These are phyloP conservation scores for Bipolaris cookei DNA, from an alignment of 2,329 filamentous ascomycete species.

Conservation along the genomic window DNA sequence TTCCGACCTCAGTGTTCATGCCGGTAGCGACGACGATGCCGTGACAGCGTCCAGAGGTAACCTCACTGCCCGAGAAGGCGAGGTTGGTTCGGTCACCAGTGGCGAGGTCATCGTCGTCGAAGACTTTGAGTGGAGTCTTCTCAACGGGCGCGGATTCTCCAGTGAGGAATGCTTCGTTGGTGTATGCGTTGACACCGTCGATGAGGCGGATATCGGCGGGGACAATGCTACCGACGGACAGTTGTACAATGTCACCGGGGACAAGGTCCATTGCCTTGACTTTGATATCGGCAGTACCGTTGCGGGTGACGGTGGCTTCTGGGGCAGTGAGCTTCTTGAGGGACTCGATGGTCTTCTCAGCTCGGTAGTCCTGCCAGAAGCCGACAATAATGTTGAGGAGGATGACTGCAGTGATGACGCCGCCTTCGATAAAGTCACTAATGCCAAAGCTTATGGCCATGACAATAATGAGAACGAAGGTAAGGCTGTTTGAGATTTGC, in stretches of 20 bases:
- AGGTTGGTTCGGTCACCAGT: slow-evolving; percentile 72
- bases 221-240: slow-evolving; percentile 64
- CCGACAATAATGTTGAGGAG: slow-evolving; percentile 71
- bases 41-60: slow-evolving; percentile 72
- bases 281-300: slow-evolving; percentile 43
- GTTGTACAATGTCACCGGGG: slow-evolving; percentile 49
- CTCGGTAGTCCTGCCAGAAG: slow-evolving; percentile 58
- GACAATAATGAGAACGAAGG: slow-evolving; percentile 73
- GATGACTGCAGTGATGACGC: slow-evolving; percentile 69
- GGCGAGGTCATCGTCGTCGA: slow-evolving; percentile 60
- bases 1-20: slow-evolving; percentile 77
- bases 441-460: slow-evolving; percentile 72
- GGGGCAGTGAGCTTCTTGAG: slow-evolving; percentile 51
- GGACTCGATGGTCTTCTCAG: slow-evolving; percentile 52
- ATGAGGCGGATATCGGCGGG: slow-evolving; percentile 69
- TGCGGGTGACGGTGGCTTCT: slow-evolving; percentile 47
- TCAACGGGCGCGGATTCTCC: slow-evolving; percentile 74
- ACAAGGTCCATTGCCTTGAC: slow-evolving; percentile 49
- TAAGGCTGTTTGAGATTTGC: slow-evolving; percentile 78
- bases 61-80: slow-evolving; percentile 73
- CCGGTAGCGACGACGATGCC: slow-evolving; percentile 74
- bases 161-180: slow-evolving; percentile 76
- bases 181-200: slow-evolving; percentile 74
- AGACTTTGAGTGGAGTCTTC: slow-evolving; percentile 64
- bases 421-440: slow-evolving; percentile 67